Percentiles rank a stretch among this genome's conserved stretches.
Evolutionary conservation across 2,329 filamentous ascomycete species (phyloP).

Genomic region (Apiospora saccharicola): DNA sequence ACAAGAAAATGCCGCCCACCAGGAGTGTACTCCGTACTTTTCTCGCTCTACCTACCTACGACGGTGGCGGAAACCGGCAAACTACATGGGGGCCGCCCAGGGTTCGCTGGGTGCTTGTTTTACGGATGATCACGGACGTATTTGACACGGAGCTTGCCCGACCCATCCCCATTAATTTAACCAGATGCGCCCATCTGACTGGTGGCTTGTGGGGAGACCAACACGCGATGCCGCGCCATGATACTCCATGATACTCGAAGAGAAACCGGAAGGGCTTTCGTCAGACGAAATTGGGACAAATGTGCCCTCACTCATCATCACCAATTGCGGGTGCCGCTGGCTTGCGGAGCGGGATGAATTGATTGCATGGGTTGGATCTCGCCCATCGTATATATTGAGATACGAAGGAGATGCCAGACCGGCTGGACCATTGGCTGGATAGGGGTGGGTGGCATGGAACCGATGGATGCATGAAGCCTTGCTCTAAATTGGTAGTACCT

Average conservation of each 20-base stretch:
- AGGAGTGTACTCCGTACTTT: not conserved
- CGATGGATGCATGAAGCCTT: conserved; percentile 20
- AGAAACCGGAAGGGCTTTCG: conserved; percentile 16
- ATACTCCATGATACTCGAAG: conserved; percentile 19
- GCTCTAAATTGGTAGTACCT: conserved; percentile 6
- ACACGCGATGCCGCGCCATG: conserved; percentile 19
- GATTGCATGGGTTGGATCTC: too few relatives aligned
- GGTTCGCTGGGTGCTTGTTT: conserved; percentile 9
- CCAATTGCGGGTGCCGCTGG: not conserved
- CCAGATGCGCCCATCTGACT: conserved; percentile 22
- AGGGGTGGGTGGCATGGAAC: conserved; percentile 18
- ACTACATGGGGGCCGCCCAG: conserved; percentile 11
- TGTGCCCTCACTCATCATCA: not conserved
- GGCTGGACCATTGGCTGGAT: conserved; percentile 13
- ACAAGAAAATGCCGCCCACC: not conserved
- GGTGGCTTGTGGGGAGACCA: conserved; percentile 21
- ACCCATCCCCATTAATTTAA: conserved; percentile 20
- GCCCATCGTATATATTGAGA: not conserved
- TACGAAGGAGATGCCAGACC: not conserved
- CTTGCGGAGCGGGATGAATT: not conserved
- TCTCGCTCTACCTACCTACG: conserved; percentile 11
- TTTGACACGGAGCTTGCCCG: conserved; percentile 22
- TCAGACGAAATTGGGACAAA: not conserved
- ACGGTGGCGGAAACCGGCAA: conserved; percentile 21
- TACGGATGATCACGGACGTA: conserved; percentile 22